phyloP scores from a whole-genome alignment of 495 filamentous ascomycete species.

The Usnea hakonensis region DNA sequence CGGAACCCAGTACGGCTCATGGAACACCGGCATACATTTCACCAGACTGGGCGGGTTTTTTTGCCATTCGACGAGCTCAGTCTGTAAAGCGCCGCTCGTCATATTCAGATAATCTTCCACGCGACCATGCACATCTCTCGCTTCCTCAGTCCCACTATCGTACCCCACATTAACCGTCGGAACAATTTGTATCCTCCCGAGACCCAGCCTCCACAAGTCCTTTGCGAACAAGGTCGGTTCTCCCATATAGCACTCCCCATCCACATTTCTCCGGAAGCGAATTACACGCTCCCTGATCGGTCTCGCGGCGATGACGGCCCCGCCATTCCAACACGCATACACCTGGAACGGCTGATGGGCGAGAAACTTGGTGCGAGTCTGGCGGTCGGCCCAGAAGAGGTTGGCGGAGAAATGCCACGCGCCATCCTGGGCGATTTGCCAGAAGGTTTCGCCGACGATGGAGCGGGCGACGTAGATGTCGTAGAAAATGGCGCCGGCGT shows the following conservation, averaged over 20 bases:
- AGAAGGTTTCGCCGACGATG: constrained; percentile 43
- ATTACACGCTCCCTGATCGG: neutral
- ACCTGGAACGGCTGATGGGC: neutral
- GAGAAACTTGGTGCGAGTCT: constrained; percentile 18
- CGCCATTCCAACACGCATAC: neutral
- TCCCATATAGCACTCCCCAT: constrained; percentile 40
- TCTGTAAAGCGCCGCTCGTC: neutral
- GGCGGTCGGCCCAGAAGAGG: constrained; percentile 40
- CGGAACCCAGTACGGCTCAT: neutral
- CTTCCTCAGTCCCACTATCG: neutral
- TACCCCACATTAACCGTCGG: constrained; percentile 20
- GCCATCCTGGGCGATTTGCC: constrained; percentile 38
- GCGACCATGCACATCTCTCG: neutral
- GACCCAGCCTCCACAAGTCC: constrained; percentile 40
- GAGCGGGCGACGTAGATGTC: constrained; percentile 44
- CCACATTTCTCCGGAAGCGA: constrained; percentile 13
- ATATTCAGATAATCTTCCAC: neutral
- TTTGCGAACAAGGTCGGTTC: constrained; percentile 44
- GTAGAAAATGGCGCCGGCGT: constrained; percentile 37
- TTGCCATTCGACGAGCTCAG: neutral
- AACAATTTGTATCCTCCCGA: constrained; percentile 43
- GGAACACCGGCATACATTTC: neutral
- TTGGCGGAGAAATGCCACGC: constrained; percentile 36
- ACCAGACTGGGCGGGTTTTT: neutral
- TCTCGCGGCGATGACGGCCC: neutral